phyloP scores from a whole-genome alignment of 768 basidiomycete genomes.

The Auricularia sp. region DNA sequence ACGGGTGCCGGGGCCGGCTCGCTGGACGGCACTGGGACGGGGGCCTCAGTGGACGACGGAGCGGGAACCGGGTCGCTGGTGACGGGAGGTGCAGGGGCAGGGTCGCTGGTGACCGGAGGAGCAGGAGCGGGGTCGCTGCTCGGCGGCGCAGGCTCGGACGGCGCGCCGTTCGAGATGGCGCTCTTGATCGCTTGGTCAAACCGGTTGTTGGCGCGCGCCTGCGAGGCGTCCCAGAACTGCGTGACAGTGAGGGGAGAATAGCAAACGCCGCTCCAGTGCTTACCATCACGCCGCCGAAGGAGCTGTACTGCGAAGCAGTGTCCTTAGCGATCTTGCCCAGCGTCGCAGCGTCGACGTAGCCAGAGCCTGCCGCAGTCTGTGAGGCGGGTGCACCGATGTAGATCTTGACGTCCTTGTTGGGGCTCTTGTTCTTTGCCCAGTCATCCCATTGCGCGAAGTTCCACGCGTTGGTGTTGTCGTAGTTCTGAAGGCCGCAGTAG shows the following conservation, averaged over 20 bases:
- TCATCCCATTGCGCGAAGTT: constrained; percentile 6
- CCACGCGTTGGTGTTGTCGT: not conserved
- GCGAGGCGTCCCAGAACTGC: constrained; percentile 1
- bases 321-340: constrained; percentile 7
- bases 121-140: not conserved
- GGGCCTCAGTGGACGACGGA: not conserved
- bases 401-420: constrained; percentile 11
- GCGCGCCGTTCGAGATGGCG: not conserved
- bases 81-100: not conserved
- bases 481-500: constrained; percentile 8
- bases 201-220: not conserved
- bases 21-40: not conserved
- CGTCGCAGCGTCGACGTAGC: constrained; percentile 6
- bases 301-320: not conserved
- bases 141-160: not conserved
- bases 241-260: no score
- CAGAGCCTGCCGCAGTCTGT: constrained; percentile 3
- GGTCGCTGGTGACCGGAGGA: not conserved
- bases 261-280: no score
- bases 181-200: constrained; percentile 1
- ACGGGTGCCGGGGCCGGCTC: constrained; percentile 49
- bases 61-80: not conserved
- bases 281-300: constrained; percentile 2
- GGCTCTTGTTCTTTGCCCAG: constrained; percentile 7
- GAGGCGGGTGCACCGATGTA: constrained; percentile 10